Evolutionary conservation across 2,329 filamentous ascomycete species (phyloP), one percentile per base, ranked within the genome.

Genomic region (Paraphoma sp.): DNA sequence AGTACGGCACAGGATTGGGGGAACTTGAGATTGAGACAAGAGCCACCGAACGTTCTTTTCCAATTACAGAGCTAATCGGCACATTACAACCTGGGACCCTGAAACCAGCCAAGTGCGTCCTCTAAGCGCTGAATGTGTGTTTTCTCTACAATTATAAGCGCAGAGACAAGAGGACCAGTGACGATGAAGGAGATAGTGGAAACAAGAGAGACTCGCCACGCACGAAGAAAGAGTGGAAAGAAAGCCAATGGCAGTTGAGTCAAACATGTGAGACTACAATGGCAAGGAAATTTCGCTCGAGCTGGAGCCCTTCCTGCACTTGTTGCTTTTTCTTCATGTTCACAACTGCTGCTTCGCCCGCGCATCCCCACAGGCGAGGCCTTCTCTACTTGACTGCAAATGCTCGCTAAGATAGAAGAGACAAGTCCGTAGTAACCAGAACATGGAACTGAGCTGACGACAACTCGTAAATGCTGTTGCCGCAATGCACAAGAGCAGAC

Each of bases 361-460:
- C 57, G 65, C 61, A 48, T 47, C 44, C 48, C 58, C 48, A 47
- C 55, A 56, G 59, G 53, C 57, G 64, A 65, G 50, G 48, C 61
- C 58, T 70, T 66, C 65, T 69, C 69, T 74, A 74, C 68, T 65
- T 69, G 71, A 59, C 65, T 70, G 67, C 69, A 73, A 69, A 76
- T 75, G 72, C 74, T 76, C 74, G 73, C 73, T 76, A 76, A 74
- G 67, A 74, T 71, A 71, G 72, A 72, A 71, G 71, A 75, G 61
- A 74, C 70, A 71, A 73, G 69, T 71, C 67, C 71, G 58, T 73
- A 67, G 72, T 76, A 77, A 74, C 74, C 75, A 77, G 74, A 76
- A 76, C 72, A 70, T 67, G 70, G 65, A 75, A 71, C 59, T 70
- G 70, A 72, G 69, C 69, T 72, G 69, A 74, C 59, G 65, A 60